Evolutionary conservation across 139 green algal species (phyloP).

Genomic region (Auxenochlorella protothecoides): DNA sequence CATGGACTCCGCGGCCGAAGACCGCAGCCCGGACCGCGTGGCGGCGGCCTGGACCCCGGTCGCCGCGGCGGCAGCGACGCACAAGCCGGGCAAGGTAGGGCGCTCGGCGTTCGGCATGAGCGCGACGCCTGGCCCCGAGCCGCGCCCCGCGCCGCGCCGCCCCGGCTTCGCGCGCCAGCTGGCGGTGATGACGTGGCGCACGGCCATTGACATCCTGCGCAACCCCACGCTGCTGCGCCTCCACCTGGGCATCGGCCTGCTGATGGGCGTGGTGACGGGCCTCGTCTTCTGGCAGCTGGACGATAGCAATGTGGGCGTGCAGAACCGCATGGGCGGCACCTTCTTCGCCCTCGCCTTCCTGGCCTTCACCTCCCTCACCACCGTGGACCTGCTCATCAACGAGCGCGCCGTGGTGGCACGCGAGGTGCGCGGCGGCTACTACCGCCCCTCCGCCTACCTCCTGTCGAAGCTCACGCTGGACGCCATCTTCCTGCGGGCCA

Average conservation of each 20-base stretch:
- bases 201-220: constrained; percentile 53
- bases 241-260: constrained; percentile 36
- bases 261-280: constrained; percentile 49
- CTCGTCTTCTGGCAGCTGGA: constrained; percentile 45
- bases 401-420: constrained; percentile 48
- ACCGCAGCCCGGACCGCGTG: too few species aligned
- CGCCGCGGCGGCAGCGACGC: too few species aligned
- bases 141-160: not conserved
- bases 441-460: constrained; percentile 46
- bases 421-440: constrained; percentile 44
- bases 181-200: constrained; percentile 59
- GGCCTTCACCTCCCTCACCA: constrained; percentile 61
- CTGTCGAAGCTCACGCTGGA: constrained; percentile 58
- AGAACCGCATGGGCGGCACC: constrained; percentile 58
- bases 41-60: too few species aligned
- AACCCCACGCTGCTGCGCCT: constrained; percentile 55
- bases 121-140: not conserved
- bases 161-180: constrained; percentile 31
- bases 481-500: constrained; percentile 55
- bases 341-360: constrained; percentile 75
- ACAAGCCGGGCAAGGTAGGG: too few species aligned
- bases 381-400: constrained; percentile 47
- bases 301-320: constrained; percentile 33
- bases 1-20: too few species aligned
- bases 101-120: too few species aligned